Percentiles rank a stretch among this genome's conserved stretches.
These are phyloP conservation scores for Chytridium lagenaria DNA, from an alignment of 371 early-diverging fungal species.

Conservation along the genomic window DNA sequence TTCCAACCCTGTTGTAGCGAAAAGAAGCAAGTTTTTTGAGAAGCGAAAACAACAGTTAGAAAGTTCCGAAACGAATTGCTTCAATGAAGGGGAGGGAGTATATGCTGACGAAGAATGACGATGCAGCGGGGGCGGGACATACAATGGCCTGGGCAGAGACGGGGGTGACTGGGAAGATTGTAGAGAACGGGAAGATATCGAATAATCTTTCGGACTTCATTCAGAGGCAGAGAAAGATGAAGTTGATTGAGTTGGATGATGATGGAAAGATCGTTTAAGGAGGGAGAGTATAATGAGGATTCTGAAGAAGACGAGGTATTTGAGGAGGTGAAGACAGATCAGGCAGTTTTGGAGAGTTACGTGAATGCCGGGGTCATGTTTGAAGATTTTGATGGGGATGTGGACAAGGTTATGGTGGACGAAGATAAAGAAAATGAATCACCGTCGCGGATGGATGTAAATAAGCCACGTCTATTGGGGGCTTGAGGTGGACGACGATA, in stretches of 20 bases:
- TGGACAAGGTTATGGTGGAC: too few species aligned
- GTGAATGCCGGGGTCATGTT: not conserved
- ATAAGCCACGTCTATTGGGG: not conserved
- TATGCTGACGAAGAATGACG: constrained; percentile 82
- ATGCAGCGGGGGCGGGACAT: constrained; percentile 55
- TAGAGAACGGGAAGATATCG: constrained; percentile 20
- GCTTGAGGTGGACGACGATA: not conserved
- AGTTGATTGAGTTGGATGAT: constrained; percentile 9
- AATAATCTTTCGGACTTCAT: not conserved
- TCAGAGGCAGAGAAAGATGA: constrained; percentile 9
- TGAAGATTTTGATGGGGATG: not conserved
- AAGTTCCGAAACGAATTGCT: constrained; percentile 69
- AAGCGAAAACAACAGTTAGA: constrained; percentile 21
- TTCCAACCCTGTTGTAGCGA: constrained; percentile 19
- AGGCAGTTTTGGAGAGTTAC: constrained; percentile 19
- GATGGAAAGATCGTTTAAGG: constrained; percentile 5
- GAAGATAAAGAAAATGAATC: not conserved
- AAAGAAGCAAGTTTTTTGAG: constrained; percentile 14
- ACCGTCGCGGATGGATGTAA: not conserved
- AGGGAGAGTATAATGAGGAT: constrained; percentile 23
- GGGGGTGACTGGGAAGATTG: constrained; percentile 18
- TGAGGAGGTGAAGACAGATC: constrained; percentile 43
- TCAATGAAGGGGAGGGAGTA: constrained; percentile 82
- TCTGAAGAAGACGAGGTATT: constrained; percentile 42
- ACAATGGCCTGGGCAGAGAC: constrained; percentile 33